These are phyloP conservation scores for Inga laurina DNA, from an alignment of 306 rosid genomes.

Conservation along the genomic window DNA sequence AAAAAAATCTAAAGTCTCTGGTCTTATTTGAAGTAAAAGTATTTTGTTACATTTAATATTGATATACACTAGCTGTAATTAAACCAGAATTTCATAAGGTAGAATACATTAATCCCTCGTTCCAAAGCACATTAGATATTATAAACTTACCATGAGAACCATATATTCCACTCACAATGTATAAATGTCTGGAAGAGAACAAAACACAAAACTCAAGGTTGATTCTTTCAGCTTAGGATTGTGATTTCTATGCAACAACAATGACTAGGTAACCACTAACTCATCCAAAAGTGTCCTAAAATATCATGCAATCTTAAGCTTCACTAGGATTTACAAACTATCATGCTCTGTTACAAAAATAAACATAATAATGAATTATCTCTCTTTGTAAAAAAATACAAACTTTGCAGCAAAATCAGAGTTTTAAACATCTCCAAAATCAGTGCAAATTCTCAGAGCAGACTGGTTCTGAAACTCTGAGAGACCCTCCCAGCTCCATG, in stretches of 20 bases:
- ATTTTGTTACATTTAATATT: background rate
- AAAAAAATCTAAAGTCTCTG: background rate
- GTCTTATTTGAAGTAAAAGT: background rate
- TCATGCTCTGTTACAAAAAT: background rate
- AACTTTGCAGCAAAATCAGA: constrained; percentile 9
- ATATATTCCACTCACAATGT: background rate
- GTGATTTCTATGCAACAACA: background rate
- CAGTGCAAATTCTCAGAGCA: constrained; percentile 31
- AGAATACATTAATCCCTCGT: background rate
- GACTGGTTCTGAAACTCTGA: constrained; percentile 59
- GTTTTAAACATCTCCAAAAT: constrained; percentile 9
- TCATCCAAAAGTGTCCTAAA: background rate
- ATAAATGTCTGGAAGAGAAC: constrained; percentile 6
- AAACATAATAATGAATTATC: constrained; percentile 5
- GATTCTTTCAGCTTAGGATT: background rate
- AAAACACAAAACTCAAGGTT: background rate
- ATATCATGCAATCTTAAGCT: constrained; percentile 10
- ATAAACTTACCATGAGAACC: background rate
- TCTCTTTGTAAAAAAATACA: constrained; percentile 8
- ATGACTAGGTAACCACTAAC: background rate
- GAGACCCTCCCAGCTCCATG: constrained; percentile 79
- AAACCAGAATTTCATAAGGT: background rate
- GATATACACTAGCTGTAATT: background rate
- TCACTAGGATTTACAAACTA: constrained; percentile 2
- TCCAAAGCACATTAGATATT: background rate